Percentiles rank a stretch among this genome's conserved stretches.
phyloP scores from a whole-genome alignment of 768 basidiomycete genomes.

The Suillus subluteus region DNA sequence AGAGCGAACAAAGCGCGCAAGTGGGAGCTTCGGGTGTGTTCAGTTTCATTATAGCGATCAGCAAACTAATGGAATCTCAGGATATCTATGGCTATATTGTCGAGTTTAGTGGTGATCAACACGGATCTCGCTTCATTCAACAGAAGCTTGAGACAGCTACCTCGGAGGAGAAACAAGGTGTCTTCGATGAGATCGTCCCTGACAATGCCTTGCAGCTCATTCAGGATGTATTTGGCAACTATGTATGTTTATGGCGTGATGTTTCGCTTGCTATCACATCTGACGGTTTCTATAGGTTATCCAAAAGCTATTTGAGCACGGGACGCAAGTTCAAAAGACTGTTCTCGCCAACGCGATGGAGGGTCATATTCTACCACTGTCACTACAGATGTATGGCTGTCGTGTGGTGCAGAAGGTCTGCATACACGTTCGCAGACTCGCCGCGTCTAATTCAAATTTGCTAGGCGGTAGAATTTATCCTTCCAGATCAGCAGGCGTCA shows the following conservation, averaged over 20 bases:
- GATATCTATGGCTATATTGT: constrained; percentile 85
- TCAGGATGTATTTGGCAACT: constrained; percentile 96
- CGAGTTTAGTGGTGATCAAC: constrained; percentile 93
- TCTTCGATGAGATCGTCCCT: constrained; percentile 90
- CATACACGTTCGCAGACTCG: constrained; percentile 1
- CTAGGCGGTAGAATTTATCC: constrained; percentile 83
- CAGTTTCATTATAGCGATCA: neutral
- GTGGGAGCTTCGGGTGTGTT: constrained; percentile 79
- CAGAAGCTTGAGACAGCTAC: constrained; percentile 77
- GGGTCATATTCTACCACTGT: constrained; percentile 73
- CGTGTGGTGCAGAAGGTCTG: constrained; percentile 90
- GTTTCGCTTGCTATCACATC: constrained; percentile 4
- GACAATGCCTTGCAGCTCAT: constrained; percentile 74
- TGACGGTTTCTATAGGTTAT: constrained; percentile 62
- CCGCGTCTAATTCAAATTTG: constrained; percentile 13
- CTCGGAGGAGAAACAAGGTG: constrained; percentile 74
- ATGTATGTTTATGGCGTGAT: constrained; percentile 52
- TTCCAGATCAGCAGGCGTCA: constrained; percentile 73
- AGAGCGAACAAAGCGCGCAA: constrained; percentile 74
- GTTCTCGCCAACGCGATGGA: constrained; percentile 75
- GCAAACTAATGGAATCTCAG: constrained; percentile 43
- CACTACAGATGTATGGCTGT: constrained; percentile 95
- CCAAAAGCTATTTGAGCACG: constrained; percentile 92
- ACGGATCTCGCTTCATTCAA: constrained; percentile 98
- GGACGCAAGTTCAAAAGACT: constrained; percentile 74